Evolutionary conservation across 441 rosid species (phyloP), one percentile per base, ranked within the genome.

Genomic region (Adansonia gregorii): DNA sequence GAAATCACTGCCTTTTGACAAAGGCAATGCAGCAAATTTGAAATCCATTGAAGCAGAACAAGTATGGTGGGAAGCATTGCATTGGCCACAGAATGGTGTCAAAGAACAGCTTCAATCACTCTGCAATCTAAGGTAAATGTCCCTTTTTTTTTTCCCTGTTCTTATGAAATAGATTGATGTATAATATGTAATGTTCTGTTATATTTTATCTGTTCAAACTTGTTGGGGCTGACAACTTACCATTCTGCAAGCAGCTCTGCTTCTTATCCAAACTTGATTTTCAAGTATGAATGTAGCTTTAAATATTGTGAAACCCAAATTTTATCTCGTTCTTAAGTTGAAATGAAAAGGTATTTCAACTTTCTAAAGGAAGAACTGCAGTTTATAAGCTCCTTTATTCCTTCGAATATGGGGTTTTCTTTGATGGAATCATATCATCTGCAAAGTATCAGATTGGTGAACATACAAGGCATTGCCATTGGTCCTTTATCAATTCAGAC

Each of bases 11-110:
- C 69, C 58, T 8, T 60, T 74, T 15, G 45, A 74, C 41, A 27
- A 60, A 43, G 43, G 46, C 67, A 60, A 60, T 22, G 69, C 68
- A 45, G 55, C 69, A 14, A 60, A 60, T 14, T 45, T 74, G 22
- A 61, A 46, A 45, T 46, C 67, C 20, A 74, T 60, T 74, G 77
- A 74, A 60, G 68, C 45, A 46, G 69, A 74, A 48, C 19, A 45
- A 7, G 20, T 45, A 46, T 60, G 69, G 77, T 60, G 77, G 77
- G 77, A 74, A 17, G n/a, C 77, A 60, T 24, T 74, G 68, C 20
- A 5, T n/a, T 74, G 77, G 77, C 20, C 45, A 27, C 15, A 27
- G 39, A 60, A 45, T 46, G 77, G n/a, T 49, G 59, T 59, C 27
- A 60, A 59, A 74, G 24, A 63, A 24, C 69, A 74, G 9, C 56